Evolutionary conservation across 1,284 basidiomycete genomes (phyloP).

Genomic region (Psilocybe mexicana): DNA sequence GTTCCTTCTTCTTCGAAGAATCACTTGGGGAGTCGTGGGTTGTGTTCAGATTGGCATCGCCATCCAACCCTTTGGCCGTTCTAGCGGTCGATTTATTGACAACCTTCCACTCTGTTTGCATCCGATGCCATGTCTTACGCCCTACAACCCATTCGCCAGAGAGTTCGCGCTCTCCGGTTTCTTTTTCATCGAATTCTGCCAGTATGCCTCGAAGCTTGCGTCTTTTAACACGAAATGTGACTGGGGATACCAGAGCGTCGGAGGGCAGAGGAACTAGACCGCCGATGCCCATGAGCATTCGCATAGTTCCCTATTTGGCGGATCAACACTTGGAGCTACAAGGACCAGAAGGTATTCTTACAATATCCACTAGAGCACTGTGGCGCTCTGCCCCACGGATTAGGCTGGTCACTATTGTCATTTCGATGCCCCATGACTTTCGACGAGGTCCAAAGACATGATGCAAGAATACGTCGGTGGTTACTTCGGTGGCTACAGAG

Average conservation of each 20-base stretch:
- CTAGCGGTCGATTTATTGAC: conserved; percentile 25
- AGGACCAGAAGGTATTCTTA: conserved; percentile 28
- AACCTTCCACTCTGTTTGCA: conserved; percentile 83
- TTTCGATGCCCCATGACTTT: conserved; percentile 88
- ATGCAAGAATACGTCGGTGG: conserved; percentile 68
- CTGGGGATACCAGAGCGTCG: conserved; percentile 93
- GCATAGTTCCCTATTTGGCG: conserved; percentile 58
- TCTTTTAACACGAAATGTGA: conserved; percentile 84
- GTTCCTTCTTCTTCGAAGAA: conserved; percentile 56
- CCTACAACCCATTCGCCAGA: conserved; percentile 97
- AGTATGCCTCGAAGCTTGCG: conserved; percentile 79
- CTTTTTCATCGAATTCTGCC: conserved; percentile 70
- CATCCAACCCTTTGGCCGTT: neutral
- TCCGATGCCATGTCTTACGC: conserved; percentile 83
- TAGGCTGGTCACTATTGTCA: conserved; percentile 81
- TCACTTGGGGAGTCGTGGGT: conserved; percentile 14
- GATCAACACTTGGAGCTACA: neutral
- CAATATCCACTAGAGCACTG: conserved; percentile 85
- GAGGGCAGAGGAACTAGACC: conserved; percentile 88
- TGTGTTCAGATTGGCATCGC: conserved; percentile 1
- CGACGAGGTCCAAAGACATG: conserved; percentile 80
- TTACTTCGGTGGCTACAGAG: conserved; percentile 63
- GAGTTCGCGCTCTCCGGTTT: conserved; percentile 77
- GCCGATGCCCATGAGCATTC: conserved; percentile 80
- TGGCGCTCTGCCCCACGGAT: conserved; percentile 87